A percentile compares a stretch with the other conserved stretches of the same genome.
Evolutionary conservation across 306 rosid genomes (phyloP).

Genomic region (Corylus avellana): DNA sequence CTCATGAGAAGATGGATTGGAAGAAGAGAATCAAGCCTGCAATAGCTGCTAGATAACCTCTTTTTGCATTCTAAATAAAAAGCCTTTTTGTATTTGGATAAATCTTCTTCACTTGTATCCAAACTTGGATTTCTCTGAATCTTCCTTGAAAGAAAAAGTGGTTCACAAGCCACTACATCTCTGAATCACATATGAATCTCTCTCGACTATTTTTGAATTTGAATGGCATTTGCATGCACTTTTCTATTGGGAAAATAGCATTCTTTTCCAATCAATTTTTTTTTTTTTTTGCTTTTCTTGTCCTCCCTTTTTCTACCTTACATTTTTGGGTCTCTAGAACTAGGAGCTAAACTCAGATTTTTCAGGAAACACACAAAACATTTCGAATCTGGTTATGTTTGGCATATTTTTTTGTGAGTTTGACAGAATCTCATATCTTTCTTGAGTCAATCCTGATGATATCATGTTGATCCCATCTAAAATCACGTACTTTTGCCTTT

Average conservation of each 20-base stretch:
- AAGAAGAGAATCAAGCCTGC: conserved; percentile 11
- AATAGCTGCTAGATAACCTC: neutral
- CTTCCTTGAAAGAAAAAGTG: neutral
- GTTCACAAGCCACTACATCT: neutral
- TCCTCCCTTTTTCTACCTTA: neutral
- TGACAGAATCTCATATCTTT: too few species aligned
- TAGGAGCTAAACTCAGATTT: neutral
- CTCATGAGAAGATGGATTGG: neutral
- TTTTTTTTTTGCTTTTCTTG: neutral
- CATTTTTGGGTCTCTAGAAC: neutral
- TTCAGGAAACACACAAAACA: neutral
- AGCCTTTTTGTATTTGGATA: neutral
- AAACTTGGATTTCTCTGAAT: neutral
- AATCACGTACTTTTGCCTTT: neutral
- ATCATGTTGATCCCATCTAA: too few species aligned
- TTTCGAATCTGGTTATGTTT: neutral
- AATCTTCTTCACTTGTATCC: neutral
- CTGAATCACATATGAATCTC: neutral
- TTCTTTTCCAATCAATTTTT: neutral
- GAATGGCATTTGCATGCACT: neutral
- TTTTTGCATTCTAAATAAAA: neutral
- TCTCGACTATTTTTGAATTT: neutral
- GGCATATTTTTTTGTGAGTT: neutral
- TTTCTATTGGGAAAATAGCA: neutral
- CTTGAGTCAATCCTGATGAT: too few species aligned